Conservation (phyloP, 2,329 filamentous ascomycete species). For the Paramyrothecium sp. region DNA sequence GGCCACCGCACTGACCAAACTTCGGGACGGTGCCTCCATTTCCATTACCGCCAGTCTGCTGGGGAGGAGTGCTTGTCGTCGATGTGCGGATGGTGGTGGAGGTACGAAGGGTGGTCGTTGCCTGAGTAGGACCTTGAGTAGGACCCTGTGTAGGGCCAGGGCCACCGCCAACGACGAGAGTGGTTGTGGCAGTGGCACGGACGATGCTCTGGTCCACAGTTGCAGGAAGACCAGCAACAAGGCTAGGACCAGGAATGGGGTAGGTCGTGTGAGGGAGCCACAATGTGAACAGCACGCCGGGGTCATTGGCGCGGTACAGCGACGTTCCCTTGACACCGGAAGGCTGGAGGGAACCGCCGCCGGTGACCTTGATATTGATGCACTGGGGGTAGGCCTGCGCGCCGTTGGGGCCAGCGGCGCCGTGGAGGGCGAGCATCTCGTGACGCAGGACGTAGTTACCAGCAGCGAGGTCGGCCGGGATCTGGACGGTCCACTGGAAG, state of each 20-base stretch:
- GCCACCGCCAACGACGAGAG: not conserved
- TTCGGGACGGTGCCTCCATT: slow-evolving; percentile 8
- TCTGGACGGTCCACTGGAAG: slow-evolving; percentile 48
- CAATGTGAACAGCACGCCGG: slow-evolving; percentile 33
- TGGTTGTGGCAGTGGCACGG: not conserved
- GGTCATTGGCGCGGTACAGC: slow-evolving; percentile 32
- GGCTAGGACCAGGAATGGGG: slow-evolving; percentile 28
- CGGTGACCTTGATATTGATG: slow-evolving; percentile 46
- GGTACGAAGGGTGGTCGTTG: not conserved
- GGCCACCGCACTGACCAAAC: slow-evolving; percentile 19
- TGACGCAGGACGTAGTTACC: slow-evolving; percentile 56
- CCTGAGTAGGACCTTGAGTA: not conserved
- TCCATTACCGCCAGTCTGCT: not conserved
- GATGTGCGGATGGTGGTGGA: not conserved
- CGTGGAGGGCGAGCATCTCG: slow-evolving; percentile 54
- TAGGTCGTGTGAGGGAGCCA: slow-evolving; percentile 26
- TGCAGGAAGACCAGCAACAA: not conserved
- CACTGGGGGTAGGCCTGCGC: slow-evolving; percentile 55
- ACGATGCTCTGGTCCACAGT: not conserved
- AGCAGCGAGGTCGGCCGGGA: slow-evolving; percentile 43
- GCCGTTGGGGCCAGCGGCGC: slow-evolving; percentile 35
- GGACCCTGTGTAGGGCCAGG: not conserved
- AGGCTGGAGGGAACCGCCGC: slow-evolving; percentile 33
- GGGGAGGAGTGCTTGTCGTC: slow-evolving; percentile 2
- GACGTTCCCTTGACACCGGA: slow-evolving; percentile 30